Evolutionary conservation across 106 monocot genomes (phyloP), one percentile per base, ranked within the genome.

Genomic region (Xerophyta viscosa): DNA sequence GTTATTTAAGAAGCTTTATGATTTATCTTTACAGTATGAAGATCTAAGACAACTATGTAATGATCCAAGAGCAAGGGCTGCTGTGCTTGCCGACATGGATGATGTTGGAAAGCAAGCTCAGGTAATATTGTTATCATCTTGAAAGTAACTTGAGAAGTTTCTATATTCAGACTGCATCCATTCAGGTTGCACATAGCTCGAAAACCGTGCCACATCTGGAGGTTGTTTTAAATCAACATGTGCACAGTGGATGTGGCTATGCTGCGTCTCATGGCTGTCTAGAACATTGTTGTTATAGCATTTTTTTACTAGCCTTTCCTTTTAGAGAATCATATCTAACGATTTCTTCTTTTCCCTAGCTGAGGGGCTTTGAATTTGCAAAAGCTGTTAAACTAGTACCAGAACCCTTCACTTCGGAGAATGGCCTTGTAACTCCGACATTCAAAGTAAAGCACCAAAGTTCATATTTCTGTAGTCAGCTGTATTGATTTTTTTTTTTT

Each of bases 341-440:
- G 12, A 51, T 51, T 51, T 27, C 27, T 17, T 27, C 12, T 27
- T 4, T 15, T 54, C 13, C 29, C 50, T 76, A 98, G 98, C 65
- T 98, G 33, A 73, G 98, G 50, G 86, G 98, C 33, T 98, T 98
- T 67, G 98, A 98, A 64, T 98, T 80, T 58, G 89, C 70, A 24
- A 98, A 86, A 82, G 78, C 89, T 3, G 64, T 98, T 18, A 83
- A 78, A 2, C 37, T 98, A 29, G 79, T 86, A 8, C 17, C 41
- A 12, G 98, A 98, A 47, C 86, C 89, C 33, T 98, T 98, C 67
- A 83, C 89, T 22, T 48, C 86, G 55, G 89, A 98, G 43, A 90
- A 90, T 56, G 98, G 82, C 20, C 85, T 98, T 61, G 79, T 90
- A 45, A 89, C 90, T 25, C 90, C 89, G 36, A 98, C 96, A 2